Percentiles rank a stretch among this genome's conserved stretches.
Evolutionary conservation across 208 protist species (phyloP).

Genomic region (Wallacemonas sp.): DNA sequence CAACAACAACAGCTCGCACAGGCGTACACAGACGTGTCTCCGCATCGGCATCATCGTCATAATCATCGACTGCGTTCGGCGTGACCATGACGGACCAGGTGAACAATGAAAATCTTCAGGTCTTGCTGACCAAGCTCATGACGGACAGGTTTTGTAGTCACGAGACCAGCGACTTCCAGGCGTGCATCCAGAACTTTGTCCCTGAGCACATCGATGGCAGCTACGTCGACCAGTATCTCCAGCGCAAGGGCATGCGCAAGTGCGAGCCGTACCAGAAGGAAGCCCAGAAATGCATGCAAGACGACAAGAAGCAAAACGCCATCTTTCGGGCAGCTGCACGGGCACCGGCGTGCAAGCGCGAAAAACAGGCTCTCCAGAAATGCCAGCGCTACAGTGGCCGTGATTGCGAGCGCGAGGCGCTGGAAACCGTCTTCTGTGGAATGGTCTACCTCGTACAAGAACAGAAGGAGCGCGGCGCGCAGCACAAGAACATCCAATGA

Average conservation of each 20-base stretch:
- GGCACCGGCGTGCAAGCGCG: conserved; percentile 63
- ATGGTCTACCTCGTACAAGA: conserved; percentile 79
- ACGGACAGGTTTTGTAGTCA: conserved; percentile 73
- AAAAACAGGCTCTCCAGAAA: conserved; percentile 41
- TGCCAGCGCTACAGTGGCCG: conserved; percentile 46
- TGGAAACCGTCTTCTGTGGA: conserved; percentile 82
- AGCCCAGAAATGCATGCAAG: conserved; percentile 59
- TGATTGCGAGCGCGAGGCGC: conserved; percentile 78
- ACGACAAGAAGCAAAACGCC: conserved; percentile 77
- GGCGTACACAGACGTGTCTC: background rate
- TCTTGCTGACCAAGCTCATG: conserved; percentile 87
- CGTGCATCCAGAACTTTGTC: conserved; percentile 88
- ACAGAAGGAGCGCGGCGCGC: conserved; percentile 32
- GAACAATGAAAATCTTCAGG: conserved; percentile 78
- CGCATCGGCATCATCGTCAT: background rate
- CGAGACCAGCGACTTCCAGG: conserved; percentile 69
- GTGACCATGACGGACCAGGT: conserved; percentile 46
- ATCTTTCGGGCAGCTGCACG: conserved; percentile 63
- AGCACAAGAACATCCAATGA: background rate
- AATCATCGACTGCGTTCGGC: background rate
- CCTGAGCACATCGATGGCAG: conserved; percentile 66
- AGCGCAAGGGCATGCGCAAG: conserved; percentile 63
- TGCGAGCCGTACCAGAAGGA: conserved; percentile 78
- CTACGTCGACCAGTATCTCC: conserved; percentile 81
- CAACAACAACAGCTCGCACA: background rate